Evolutionary conservation across 306 rosid genomes (phyloP).

Genomic region (Cyclanthera cordifolia): DNA sequence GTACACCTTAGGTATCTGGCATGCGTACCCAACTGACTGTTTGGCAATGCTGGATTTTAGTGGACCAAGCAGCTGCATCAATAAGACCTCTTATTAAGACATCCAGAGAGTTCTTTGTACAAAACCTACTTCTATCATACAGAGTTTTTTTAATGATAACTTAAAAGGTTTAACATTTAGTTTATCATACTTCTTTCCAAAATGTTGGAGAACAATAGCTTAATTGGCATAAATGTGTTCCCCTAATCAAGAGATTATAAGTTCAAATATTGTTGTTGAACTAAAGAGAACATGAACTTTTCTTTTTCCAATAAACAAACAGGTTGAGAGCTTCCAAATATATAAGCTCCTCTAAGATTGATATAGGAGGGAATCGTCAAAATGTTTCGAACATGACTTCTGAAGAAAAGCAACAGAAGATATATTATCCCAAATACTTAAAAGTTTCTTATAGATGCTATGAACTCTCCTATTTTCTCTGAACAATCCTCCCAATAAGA

Average conservation of each 20-base stretch:
- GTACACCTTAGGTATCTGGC: constrained; percentile 26
- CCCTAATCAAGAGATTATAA: no score
- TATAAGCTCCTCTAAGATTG: neutral
- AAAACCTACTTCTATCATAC: neutral
- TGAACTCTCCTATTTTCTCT: neutral
- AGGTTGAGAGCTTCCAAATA: neutral
- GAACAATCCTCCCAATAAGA: neutral
- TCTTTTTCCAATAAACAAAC: neutral
- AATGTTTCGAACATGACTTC: no score
- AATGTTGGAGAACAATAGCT: no score
- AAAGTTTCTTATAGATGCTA: no score
- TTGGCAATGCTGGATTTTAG: constrained; percentile 14
- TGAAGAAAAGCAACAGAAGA: no score
- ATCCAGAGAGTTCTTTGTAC: neutral
- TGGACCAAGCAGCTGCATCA: constrained; percentile 24
- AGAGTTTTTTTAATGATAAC: no score
- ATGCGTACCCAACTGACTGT: constrained; percentile 13
- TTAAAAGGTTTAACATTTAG: neutral
- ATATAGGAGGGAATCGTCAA: no score
- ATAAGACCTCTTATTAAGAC: neutral
- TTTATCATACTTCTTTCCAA: neutral
- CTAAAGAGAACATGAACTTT: neutral
- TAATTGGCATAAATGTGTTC: no score
- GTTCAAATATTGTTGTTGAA: no score
- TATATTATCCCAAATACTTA: no score